Percentiles rank a stretch among this genome's conserved stretches.
These are phyloP conservation scores for Eragrostis nindensis DNA, from an alignment of 176 grass and related monocot genomes.

Conservation along the genomic window DNA sequence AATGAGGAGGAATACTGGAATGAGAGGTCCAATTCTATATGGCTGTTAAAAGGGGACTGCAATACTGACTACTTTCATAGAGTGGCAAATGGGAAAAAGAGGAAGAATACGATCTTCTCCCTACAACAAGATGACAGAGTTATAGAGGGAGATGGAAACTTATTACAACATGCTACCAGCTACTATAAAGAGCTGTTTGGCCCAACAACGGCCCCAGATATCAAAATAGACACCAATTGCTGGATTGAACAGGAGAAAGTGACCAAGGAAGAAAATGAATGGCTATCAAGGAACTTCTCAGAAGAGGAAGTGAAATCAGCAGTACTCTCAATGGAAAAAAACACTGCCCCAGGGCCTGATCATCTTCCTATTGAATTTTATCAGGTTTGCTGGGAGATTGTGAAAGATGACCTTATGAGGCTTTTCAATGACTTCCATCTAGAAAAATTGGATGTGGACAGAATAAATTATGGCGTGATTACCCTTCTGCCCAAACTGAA, in stretches of 20 bases:
- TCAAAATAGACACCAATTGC: no score
- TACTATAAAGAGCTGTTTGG: neutral
- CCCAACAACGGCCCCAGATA: rapidly evolving
- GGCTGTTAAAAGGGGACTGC: neutral
- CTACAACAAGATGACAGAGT: neutral
- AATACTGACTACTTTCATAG: neutral
- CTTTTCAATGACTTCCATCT: no score
- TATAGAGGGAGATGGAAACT: neutral
- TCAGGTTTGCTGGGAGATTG: no score
- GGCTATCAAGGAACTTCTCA: neutral
- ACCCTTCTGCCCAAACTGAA: neutral
- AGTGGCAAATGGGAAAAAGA: neutral
- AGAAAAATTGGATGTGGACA: neutral
- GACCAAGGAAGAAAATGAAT: neutral
- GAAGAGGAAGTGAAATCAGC: neutral
- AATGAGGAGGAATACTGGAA: neutral
- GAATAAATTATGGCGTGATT: neutral
- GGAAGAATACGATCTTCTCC: neutral
- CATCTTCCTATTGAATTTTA: neutral
- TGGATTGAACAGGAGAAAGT: no score
- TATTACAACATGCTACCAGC: neutral
- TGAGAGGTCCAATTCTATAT: neutral
- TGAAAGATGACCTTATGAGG: no score
- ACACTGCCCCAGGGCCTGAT: neutral
- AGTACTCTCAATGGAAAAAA: neutral